A percentile compares a stretch with the other conserved stretches of the same genome.
These are phyloP conservation scores for Nematocida ironsii DNA, from an alignment of 371 early-diverging fungal species.

Conservation along the genomic window DNA sequence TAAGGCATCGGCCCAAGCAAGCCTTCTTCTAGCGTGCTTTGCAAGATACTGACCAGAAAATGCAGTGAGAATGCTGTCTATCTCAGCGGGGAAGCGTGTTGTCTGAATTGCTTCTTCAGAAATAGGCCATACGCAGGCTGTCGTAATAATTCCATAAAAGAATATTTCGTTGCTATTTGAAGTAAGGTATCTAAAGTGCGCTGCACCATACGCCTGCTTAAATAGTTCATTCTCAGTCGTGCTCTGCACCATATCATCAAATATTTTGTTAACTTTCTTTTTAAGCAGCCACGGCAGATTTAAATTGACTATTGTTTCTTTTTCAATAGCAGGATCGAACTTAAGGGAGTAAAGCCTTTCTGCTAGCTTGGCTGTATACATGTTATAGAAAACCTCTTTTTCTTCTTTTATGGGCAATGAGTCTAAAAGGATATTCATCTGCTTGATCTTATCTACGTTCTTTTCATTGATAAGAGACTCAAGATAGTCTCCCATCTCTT, in stretches of 20 bases:
- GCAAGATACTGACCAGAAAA: slow-evolving; percentile 31
- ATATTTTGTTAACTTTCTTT: slow-evolving; percentile 39
- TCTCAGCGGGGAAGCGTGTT: not conserved
- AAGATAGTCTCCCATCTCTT: slow-evolving; percentile 38
- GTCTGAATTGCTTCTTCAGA: slow-evolving; percentile 22
- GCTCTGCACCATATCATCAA: slow-evolving; percentile 47
- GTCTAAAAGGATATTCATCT: slow-evolving; percentile 12
- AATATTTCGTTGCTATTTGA: not conserved
- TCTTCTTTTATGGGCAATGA: slow-evolving; percentile 25
- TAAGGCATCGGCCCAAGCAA: slow-evolving; percentile 29
- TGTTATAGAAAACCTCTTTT: slow-evolving; percentile 27
- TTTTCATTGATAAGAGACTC: slow-evolving; percentile 22
- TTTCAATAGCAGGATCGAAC: slow-evolving; percentile 9
- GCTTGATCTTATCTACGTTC: not conserved
- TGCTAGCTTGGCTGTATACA: slow-evolving; percentile 24
- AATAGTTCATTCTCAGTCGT: slow-evolving; percentile 31
- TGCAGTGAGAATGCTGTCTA: not conserved
- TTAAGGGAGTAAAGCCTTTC: slow-evolving; percentile 20
- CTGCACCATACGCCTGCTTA: not conserved
- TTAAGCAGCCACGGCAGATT: slow-evolving; percentile 35
- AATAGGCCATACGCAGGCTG: slow-evolving; percentile 51
- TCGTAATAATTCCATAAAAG: slow-evolving; percentile 42
- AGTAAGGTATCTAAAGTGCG: not conserved
- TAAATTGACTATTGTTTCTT: not conserved
- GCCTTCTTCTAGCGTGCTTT: slow-evolving; percentile 15